A percentile compares a stretch with the other conserved stretches of the same genome.
phyloP scores from a whole-genome alignment of 257 asterid species.

The Primulina tabacum region DNA sequence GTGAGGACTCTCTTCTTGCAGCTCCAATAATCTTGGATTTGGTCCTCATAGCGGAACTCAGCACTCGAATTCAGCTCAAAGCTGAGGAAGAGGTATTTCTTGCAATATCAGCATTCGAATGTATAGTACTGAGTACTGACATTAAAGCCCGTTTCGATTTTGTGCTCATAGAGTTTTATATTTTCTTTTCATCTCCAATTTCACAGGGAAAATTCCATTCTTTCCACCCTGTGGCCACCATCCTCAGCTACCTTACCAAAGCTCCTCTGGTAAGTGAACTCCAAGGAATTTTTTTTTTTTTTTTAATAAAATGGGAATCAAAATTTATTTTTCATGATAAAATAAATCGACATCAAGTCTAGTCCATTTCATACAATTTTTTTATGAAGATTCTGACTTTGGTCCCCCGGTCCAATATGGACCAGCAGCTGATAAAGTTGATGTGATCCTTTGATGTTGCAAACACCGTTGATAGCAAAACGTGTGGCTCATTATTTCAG shows the following conservation, averaged over 20 bases:
- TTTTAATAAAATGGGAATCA: no score
- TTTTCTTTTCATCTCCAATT: neutral
- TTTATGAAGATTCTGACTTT: neutral
- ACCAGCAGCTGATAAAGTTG: neutral
- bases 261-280: constrained; percentile 87
- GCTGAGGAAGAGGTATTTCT: constrained; percentile 64
- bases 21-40: constrained; percentile 94
- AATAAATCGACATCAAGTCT: neutral
- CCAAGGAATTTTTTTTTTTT: neutral
- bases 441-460: neutral
- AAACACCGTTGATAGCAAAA: constrained; percentile 8
- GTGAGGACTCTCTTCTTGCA: constrained; percentile 96
- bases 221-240: constrained; percentile 93
- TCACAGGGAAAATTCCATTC: constrained; percentile 89
- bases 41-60: constrained; percentile 96
- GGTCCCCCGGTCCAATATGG: neutral
- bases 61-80: constrained; percentile 88
- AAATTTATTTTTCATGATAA: no score
- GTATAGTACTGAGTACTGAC: neutral
- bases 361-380: neutral
- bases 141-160: neutral
- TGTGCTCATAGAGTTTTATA: neutral
- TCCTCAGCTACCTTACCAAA: constrained; percentile 92
- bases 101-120: neutral
- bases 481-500: constrained; percentile 5